Evolutionary conservation across 2,329 filamentous ascomycete genomes (phyloP).

Genomic region (Thelonectria olida): DNA sequence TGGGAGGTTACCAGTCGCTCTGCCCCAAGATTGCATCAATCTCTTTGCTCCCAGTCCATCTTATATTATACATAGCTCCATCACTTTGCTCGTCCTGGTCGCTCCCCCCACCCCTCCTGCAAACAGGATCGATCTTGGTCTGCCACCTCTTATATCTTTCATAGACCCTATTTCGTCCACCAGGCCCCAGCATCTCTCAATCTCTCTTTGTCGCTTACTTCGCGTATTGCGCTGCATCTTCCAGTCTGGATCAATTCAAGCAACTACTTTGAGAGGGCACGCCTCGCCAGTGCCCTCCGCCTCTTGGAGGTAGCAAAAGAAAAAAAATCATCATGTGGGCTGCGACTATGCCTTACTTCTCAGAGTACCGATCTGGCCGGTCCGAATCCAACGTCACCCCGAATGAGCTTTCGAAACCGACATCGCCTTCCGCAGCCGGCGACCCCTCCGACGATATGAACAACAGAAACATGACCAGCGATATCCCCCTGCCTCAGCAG

Average conservation of each 20-base stretch:
- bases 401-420: conserved; percentile 22
- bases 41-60: conserved; percentile 35
- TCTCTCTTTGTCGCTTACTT: neutral
- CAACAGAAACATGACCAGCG: conserved; percentile 17
- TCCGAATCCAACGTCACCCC: conserved; percentile 30
- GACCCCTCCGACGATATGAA: conserved; percentile 16
- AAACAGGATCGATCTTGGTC: conserved; percentile 18
- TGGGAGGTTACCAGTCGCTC: conserved; percentile 38
- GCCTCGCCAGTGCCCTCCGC: conserved; percentile 41
- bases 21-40: conserved; percentile 45
- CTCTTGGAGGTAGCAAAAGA: conserved; percentile 32
- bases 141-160: neutral
- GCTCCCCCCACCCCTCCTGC: conserved; percentile 18
- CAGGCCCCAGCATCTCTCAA: neutral
- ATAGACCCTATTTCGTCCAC: neutral
- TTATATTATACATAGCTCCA: conserved; percentile 39
- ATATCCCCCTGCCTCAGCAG: conserved; percentile 27
- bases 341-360: conserved; percentile 38
- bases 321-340: conserved; percentile 36
- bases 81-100: conserved; percentile 26
- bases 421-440: conserved; percentile 15
- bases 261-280: conserved; percentile 40
- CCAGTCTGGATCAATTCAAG: conserved; percentile 32
- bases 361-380: conserved; percentile 37
- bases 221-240: conserved; percentile 13